phyloP scores from a whole-genome alignment of 2,329 filamentous ascomycete genomes.

The Epichloe brachyelytri region DNA sequence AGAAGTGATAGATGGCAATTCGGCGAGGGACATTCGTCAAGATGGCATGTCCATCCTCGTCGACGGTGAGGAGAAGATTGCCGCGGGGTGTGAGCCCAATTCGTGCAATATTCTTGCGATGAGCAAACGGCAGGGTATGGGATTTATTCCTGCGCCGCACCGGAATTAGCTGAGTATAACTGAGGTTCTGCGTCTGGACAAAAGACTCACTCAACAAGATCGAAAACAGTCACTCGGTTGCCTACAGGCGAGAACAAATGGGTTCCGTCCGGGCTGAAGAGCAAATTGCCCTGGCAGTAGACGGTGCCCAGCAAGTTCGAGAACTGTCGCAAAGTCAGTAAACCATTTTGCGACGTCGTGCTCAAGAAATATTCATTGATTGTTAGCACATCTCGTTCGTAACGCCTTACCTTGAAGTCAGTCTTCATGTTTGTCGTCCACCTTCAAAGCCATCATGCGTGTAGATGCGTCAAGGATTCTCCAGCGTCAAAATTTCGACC shows the following conservation, averaged over 20 bases:
- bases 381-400: background rate
- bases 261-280: slow-evolving; percentile 93
- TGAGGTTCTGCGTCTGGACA: background rate
- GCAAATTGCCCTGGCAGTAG: slow-evolving; percentile 92
- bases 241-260: slow-evolving; percentile 93
- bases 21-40: slow-evolving; percentile 80
- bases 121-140: slow-evolving; percentile 75
- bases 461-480: slow-evolving; percentile 8
- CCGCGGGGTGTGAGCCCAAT: slow-evolving; percentile 82
- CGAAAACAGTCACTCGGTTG: slow-evolving; percentile 91
- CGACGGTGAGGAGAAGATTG: slow-evolving; percentile 83
- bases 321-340: slow-evolving; percentile 49
- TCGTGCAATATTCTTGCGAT: slow-evolving; percentile 83
- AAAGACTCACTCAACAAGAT: slow-evolving; percentile 70
- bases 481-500: slow-evolving; percentile 18
- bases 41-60: slow-evolving; percentile 89
- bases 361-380: background rate
- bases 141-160: slow-evolving; percentile 58
- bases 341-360: background rate
- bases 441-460: slow-evolving; percentile 13
- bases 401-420: slow-evolving; percentile 70
- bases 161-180: background rate
- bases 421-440: slow-evolving; percentile 71
- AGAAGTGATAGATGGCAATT: slow-evolving; percentile 85
- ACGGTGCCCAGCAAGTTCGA: slow-evolving; percentile 97